A percentile compares a stretch with the other conserved stretches of the same genome.
These are phyloP conservation scores for Macrolepiota fuliginosa DNA, from an alignment of 768 basidiomycete species.

Conservation along the genomic window DNA sequence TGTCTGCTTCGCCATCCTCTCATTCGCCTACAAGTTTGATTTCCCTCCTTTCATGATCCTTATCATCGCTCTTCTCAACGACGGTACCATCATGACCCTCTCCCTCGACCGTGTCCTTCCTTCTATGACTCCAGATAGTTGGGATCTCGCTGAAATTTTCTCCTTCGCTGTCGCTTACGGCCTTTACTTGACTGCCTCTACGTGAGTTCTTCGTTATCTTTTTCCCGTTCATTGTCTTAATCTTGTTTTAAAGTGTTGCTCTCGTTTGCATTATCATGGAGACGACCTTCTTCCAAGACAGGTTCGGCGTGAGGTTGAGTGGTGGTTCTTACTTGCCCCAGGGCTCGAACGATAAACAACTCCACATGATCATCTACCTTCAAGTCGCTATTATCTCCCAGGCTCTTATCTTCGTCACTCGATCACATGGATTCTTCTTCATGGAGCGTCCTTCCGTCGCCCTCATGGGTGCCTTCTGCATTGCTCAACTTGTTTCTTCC, in stretches of 20 bases:
- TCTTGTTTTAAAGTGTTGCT: conserved; percentile 48
- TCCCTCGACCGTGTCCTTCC: conserved; percentile 96
- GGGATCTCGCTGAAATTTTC: conserved; percentile 97
- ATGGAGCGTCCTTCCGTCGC: conserved; percentile 95
- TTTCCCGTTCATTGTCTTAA: conserved; percentile 11
- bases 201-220: conserved; percentile 49
- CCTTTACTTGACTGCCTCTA: conserved; percentile 87
- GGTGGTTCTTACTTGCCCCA: conserved; percentile 22
- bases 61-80: conserved; percentile 95
- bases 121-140: conserved; percentile 90
- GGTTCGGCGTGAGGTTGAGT: conserved; percentile 70
- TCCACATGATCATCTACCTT: conserved; percentile 90
- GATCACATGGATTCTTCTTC: conserved; percentile 94
- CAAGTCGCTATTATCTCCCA: conserved; percentile 99
- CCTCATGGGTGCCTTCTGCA: conserved; percentile 85
- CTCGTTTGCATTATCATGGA: conserved; percentile 82
- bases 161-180: conserved; percentile 95
- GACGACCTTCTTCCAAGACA: conserved; percentile 87
- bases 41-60: conserved; percentile 99
- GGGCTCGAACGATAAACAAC: conserved; percentile 58
- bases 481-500: conserved; percentile 92
- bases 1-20: conserved; percentile 93
- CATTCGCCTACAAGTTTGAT: conserved; percentile 95
- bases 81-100: conserved; percentile 99
- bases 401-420: conserved; percentile 94